Percentiles rank a stretch among this genome's conserved stretches.
phyloP scores from a whole-genome alignment of 371 early-diverging fungal species.

The Mortierella polycephala region DNA sequence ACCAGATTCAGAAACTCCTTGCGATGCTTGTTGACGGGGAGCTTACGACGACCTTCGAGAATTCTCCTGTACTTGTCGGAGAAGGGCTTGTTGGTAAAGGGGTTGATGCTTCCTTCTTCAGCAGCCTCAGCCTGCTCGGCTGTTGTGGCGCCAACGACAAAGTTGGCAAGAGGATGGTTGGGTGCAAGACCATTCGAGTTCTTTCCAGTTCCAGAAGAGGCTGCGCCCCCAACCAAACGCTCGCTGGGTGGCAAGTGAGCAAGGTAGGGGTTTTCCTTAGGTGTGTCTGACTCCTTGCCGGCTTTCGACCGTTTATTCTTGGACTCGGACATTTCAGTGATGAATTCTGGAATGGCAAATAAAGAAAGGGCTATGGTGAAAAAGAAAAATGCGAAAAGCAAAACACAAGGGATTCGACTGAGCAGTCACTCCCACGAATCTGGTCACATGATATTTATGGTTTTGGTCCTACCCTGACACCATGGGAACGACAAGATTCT shows the following conservation, averaged over 20 bases:
- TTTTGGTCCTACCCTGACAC: background rate
- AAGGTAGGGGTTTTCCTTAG: slow-evolving; percentile 70
- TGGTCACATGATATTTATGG: too few species aligned
- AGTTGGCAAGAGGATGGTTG: slow-evolving; percentile 57
- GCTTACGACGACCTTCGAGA: slow-evolving; percentile 79
- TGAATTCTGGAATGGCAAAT: slow-evolving; percentile 12
- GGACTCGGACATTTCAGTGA: slow-evolving; percentile 23
- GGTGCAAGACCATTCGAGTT: slow-evolving; percentile 24
- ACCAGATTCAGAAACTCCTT: slow-evolving; percentile 86
- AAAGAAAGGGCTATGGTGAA: background rate
- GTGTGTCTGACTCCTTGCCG: slow-evolving; percentile 21
- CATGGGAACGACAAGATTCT: background rate
- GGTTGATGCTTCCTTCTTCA: slow-evolving; percentile 83
- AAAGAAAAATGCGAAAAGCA: slow-evolving; percentile 2
- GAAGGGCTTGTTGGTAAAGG: slow-evolving; percentile 84
- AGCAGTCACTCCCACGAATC: background rate
- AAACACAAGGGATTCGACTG: slow-evolving; percentile 1
- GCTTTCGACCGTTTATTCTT: slow-evolving; percentile 34
- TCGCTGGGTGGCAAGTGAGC: slow-evolving; percentile 63
- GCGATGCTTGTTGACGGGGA: slow-evolving; percentile 93
- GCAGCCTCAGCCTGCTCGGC: slow-evolving; percentile 74
- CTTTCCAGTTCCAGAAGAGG: slow-evolving; percentile 6
- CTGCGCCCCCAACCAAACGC: slow-evolving; percentile 47
- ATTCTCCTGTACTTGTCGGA: slow-evolving; percentile 86
- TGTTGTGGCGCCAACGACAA: slow-evolving; percentile 75